phyloP scores from a whole-genome alignment of 1,284 basidiomycete species.

The Somion occarium region DNA sequence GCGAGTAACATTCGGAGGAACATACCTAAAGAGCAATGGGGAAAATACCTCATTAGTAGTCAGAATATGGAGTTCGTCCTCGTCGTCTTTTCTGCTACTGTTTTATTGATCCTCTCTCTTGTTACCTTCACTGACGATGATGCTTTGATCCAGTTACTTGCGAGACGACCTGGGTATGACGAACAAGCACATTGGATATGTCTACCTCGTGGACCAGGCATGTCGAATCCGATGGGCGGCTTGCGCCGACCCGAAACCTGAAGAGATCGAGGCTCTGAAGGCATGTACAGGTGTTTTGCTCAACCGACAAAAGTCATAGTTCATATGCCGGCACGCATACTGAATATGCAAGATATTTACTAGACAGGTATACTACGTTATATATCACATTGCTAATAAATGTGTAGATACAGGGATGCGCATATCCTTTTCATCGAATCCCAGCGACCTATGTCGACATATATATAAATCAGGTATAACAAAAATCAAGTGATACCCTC shows the following conservation, averaged over 20 bases:
- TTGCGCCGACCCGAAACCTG: constrained; percentile 75
- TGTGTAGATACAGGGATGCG: too few relatives aligned
- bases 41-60: constrained; percentile 77
- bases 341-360: too few relatives aligned
- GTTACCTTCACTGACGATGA: not conserved
- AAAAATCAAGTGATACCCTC: too few relatives aligned
- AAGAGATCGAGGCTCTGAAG: constrained; percentile 70
- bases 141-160: constrained; percentile 45
- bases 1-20: constrained; percentile 64
- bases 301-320: too few relatives aligned
- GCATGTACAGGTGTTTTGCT: constrained; percentile 75
- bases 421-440: too few relatives aligned
- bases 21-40: constrained; percentile 63
- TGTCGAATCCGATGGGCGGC: constrained; percentile 91
- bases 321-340: too few relatives aligned
- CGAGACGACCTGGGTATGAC: constrained; percentile 81
- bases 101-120: not conserved
- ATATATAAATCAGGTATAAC: too few relatives aligned
- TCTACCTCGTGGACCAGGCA: constrained; percentile 86
- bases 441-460: too few relatives aligned
- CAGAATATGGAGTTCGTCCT: constrained; percentile 70
- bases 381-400: too few relatives aligned
- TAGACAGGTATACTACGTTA: too few relatives aligned
- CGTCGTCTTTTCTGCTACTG: too few relatives aligned
- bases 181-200: constrained; percentile 91